Conservation (phyloP, 2,329 filamentous ascomycete genomes). For the Exophiala viscosa region DNA sequence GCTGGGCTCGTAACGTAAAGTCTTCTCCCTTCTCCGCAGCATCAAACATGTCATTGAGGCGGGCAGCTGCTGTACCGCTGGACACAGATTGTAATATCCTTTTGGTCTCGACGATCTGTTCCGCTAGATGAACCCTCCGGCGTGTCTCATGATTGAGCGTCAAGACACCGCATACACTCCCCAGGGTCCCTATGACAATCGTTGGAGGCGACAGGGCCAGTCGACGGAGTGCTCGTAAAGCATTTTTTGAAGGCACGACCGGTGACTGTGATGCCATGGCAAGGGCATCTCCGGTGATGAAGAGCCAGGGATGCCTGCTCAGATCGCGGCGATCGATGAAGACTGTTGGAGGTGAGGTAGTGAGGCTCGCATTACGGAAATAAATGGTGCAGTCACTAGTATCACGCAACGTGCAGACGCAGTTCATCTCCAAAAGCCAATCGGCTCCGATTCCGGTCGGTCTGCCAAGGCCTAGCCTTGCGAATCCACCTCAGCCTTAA, state of each 20-base stretch:
- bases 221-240: conserved; percentile 41
- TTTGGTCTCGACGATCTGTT: conserved; percentile 44
- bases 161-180: conserved; percentile 40
- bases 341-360: too few relatives aligned
- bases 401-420: too few relatives aligned
- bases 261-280: conserved; percentile 10
- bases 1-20: conserved; percentile 38
- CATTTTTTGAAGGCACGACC: conserved; percentile 42
- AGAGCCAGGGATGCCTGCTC: too few relatives aligned
- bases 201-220: conserved; percentile 33
- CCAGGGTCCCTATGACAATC: conserved; percentile 31
- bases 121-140: conserved; percentile 39
- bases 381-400: not conserved
- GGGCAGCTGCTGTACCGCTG: conserved; percentile 31
- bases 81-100: conserved; percentile 38
- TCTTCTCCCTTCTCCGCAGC: conserved; percentile 44
- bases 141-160: conserved; percentile 42
- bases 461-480: too few relatives aligned
- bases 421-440: too few relatives aligned
- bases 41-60: conserved; percentile 41
- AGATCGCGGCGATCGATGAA: too few relatives aligned
- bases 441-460: too few relatives aligned
- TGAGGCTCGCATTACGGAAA: conserved; percentile 8
- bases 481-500: too few relatives aligned
- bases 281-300: not conserved